Percentiles rank a stretch among this genome's conserved stretches.
Evolutionary conservation across 2,329 filamentous ascomycete species (phyloP).

Genomic region (Ophiostoma ips): DNA sequence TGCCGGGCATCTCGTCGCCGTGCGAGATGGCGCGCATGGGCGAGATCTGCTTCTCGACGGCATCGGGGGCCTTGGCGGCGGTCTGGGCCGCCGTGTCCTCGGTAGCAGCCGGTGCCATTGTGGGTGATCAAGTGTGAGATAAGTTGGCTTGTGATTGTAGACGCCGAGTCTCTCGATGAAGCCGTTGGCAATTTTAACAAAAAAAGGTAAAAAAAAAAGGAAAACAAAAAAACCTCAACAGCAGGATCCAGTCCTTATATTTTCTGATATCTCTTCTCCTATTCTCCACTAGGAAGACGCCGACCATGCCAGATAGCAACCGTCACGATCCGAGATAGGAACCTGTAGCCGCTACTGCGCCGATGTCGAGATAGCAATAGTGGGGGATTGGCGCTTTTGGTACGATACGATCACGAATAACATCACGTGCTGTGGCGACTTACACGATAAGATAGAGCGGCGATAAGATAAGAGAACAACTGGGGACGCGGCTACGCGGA

Average conservation of each 20-base stretch:
- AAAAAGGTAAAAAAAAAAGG: too few species aligned
- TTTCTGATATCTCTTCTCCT: too few species aligned
- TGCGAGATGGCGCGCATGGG: slow-evolving; percentile 19
- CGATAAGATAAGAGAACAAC: background rate
- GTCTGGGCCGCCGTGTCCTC: slow-evolving; percentile 1
- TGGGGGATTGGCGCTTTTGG: background rate
- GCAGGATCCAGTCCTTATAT: too few species aligned
- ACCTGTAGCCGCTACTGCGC: background rate
- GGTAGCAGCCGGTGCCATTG: slow-evolving; percentile 17
- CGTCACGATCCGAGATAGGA: background rate
- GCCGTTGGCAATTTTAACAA: too few species aligned
- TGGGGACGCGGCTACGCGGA: slow-evolving; percentile 1
- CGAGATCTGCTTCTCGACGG: slow-evolving; percentile 12
- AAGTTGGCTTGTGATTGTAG: too few species aligned
- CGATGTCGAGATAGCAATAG: background rate
- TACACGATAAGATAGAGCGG: background rate
- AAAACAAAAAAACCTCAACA: too few species aligned
- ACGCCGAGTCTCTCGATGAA: background rate
- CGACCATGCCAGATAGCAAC: too few species aligned
- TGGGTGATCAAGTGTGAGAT: background rate
- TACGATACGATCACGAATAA: too few species aligned
- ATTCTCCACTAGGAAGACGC: too few species aligned
- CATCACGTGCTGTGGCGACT: too few species aligned
- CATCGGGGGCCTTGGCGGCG: slow-evolving; percentile 3
- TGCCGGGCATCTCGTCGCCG: slow-evolving; percentile 19